Evolutionary conservation across 140 eudicot species (phyloP), one percentile per base, ranked within the genome.

Genomic region (Erigeron philadelphicus): DNA sequence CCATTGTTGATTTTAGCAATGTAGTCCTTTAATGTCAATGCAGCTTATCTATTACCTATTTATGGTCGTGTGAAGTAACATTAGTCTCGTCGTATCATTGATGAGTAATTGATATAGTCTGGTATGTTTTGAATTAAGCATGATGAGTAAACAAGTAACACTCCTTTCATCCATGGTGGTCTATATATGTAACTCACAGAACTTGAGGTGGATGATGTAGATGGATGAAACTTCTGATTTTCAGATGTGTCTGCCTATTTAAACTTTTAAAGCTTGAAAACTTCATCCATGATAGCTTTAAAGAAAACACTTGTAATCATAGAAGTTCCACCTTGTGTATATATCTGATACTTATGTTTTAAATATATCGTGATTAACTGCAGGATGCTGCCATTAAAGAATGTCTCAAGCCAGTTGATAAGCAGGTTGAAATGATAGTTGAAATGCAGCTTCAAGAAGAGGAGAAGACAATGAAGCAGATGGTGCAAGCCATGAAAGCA

Each of bases 371-470:
- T 55, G 59, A 18, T 64, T 56, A 62, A 5, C 11, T 77, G 74
- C 83, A 89, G 97, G 99, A 94, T 74, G 71, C 73, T 55, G 84
- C 85, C 25, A 87, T 89, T 76, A 86, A 89, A 15, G 80, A 94
- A 61, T 85, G 83, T 75, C 87, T 94, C 73, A 84, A 85, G 76
- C 95, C 95, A 19, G 76, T 94, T 15, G 95, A 89, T 82, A 94
- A 83, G 79, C 95, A 89, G 54, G 97, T 88, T 16, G 89, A 85
- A 72, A 76, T 78, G 71, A 70, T 94, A 35, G 81, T 94, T 56
- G 82, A 89, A 35, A 71, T 78, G 81, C 95, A 94, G 82, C 93
- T 87, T 65, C 72, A 91, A 65, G 88, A 86, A 62, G 95, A 90
- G 67, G 95, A 86, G 64, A 83, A 83, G 67, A 59, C 79, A 50